Evolutionary conservation across 1,284 basidiomycete genomes (phyloP).

Genomic region (Jaminaea rosea): DNA sequence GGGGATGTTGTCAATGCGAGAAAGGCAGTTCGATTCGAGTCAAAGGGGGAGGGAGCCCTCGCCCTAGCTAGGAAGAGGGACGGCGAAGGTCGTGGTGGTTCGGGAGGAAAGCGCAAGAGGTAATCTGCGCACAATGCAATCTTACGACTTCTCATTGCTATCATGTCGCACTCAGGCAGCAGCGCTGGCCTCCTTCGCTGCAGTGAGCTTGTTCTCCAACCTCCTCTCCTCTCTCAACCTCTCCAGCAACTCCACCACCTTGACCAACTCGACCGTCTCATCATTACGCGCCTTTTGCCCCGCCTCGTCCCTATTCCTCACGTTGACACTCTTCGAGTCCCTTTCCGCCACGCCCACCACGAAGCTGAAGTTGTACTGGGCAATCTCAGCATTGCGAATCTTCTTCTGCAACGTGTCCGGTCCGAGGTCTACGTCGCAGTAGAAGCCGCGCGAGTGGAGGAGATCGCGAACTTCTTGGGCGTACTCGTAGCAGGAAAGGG

Average conservation of each 20-base stretch:
- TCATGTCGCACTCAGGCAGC: too few species aligned
- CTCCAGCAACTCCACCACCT: not conserved
- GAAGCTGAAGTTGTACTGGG: conserved; percentile 73
- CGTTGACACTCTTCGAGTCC: conserved; percentile 76
- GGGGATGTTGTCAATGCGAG: conserved; percentile 46
- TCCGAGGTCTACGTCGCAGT: conserved; percentile 82
- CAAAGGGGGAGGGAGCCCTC: conserved; percentile 14
- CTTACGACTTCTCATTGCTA: too few species aligned
- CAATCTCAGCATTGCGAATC: conserved; percentile 53
- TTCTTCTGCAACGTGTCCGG: conserved; percentile 93
- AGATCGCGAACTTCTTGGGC: conserved; percentile 67
- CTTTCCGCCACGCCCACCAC: conserved; percentile 92
- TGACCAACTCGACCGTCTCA: not conserved
- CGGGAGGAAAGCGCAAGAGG: not conserved
- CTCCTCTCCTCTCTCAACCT: not conserved
- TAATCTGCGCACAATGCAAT: too few species aligned
- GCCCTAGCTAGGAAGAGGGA: not conserved
- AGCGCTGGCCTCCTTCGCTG: too few species aligned
- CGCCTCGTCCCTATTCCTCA: conserved; percentile 43
- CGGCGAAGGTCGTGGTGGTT: not conserved
- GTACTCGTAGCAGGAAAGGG: conserved; percentile 71
- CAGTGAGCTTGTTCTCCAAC: not conserved
- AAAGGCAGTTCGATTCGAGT: conserved; percentile 37
- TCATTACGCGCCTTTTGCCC: not conserved
- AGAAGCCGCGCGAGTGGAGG: conserved; percentile 64